Conservation (phyloP, 2,329 filamentous ascomycete genomes). For the Arthrobotrys iridis region DNA sequence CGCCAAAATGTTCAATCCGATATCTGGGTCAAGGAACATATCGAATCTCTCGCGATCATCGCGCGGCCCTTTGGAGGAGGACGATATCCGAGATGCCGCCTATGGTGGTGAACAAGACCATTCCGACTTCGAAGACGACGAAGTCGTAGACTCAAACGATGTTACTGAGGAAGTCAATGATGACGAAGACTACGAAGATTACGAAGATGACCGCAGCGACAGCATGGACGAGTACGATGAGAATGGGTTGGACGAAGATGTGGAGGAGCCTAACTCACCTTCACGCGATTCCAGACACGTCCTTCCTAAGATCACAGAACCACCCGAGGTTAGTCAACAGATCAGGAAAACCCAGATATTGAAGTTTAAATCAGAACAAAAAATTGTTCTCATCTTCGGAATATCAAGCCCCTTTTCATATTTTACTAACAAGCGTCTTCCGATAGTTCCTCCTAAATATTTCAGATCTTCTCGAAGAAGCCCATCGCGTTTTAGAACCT, state of each 20-base stretch:
- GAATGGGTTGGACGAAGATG: slow-evolving; percentile 5
- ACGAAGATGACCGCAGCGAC: slow-evolving; percentile 24
- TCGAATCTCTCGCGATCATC: slow-evolving; percentile 30
- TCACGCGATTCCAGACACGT: not conserved
- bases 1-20: slow-evolving; percentile 45
- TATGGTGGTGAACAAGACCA: not conserved
- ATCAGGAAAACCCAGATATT: too few relatives aligned
- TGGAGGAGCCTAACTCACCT: not conserved
- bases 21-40: slow-evolving; percentile 21
- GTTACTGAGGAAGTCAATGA: not conserved
- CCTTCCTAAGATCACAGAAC: slow-evolving; percentile 40
- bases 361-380: too few relatives aligned
- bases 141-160: slow-evolving; percentile 14
- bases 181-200: slow-evolving; percentile 1
- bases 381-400: too few relatives aligned
- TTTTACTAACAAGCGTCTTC: not conserved
- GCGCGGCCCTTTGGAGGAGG: slow-evolving; percentile 16
- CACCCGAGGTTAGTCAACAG: slow-evolving; percentile 25
- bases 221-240: slow-evolving; percentile 1
- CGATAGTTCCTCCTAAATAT: slow-evolving; percentile 44
- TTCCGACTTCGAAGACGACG: slow-evolving; percentile 34
- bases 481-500: slow-evolving; percentile 36
- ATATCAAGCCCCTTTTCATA: not conserved
- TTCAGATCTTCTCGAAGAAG: slow-evolving; percentile 36
- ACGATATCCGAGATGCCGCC: slow-evolving; percentile 1